Base-by-base conservation (phyloP, 225 moss, liverwort and hornwort species). In the Marchantia paleacea region DNA sequence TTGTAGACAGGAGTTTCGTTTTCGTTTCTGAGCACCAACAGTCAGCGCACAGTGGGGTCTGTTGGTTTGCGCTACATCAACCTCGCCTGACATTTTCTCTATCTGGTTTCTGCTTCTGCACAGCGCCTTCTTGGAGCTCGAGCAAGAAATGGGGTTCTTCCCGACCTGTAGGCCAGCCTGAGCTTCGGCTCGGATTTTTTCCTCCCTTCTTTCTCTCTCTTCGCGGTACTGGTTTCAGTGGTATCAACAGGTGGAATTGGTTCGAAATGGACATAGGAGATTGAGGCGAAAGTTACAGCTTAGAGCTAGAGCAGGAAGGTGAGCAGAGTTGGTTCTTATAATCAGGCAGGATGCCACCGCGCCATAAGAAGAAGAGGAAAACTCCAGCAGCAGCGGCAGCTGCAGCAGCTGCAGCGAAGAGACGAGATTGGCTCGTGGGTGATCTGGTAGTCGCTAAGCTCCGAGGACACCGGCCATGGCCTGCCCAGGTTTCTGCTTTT, bases 381-480 rank as follows among this genome's bases (percentile, higher is more conserved):
- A 79, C 74, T 19, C 77, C 60, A 47, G 81, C 75, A 55, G 19
- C 70, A 52, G 78, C 78, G 63, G 49, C 47, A 30, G 57, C 78
- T 57, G 28, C 63, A 61, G 76, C 80, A 60, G 47, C 52, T 31
- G 63, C 67, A 25, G 78, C 49, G 64, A 80, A 81, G 75, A 63
- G 83, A 73, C 82, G 52, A 19, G 87, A 88, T 39, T 88, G 82
- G 87, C 75, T 78, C 39, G 87, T 83, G 11, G 87, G 87, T 25
- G 87, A 88, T 83, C 78, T 88, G 82, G 87, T 88, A 25, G 78
- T 88, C 50, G 87, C 85, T 9, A 88, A 88, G 75, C 81, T 85
- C 6, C 58, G 87, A 69, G 87, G 87, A 73, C 83, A 88, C 48
- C 78, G 87, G 67, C 85, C 87, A 72, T 88, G 87, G 87, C 87